Percentiles rank a stretch among this genome's conserved stretches.
These are phyloP conservation scores for Paraphoma chrysanthemicola DNA, from an alignment of 2,329 filamentous ascomycete genomes.

Conservation along the genomic window DNA sequence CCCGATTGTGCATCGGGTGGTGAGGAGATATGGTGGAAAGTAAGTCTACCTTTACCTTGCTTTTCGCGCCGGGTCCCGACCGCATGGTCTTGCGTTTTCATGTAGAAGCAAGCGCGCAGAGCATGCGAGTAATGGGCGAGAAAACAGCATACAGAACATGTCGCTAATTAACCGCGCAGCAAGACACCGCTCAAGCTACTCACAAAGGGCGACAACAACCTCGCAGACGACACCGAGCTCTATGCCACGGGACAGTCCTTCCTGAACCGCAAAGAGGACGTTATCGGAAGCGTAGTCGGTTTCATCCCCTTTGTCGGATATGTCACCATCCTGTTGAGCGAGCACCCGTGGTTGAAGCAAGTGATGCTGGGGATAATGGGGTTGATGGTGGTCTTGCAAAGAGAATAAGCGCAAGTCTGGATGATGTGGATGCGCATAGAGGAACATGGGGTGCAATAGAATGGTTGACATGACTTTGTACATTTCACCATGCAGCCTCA, in stretches of 20 bases:
- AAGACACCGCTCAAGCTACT: constrained; percentile 69
- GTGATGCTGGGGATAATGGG: constrained; percentile 96
- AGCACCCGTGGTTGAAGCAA: constrained; percentile 97
- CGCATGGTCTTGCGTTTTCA: too few species aligned
- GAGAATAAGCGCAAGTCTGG: constrained; percentile 66
- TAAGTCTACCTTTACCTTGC: constrained; percentile 42
- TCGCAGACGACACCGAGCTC: constrained; percentile 88
- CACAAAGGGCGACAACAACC: constrained; percentile 98
- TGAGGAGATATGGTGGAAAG: constrained; percentile 71
- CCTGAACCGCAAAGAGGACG: constrained; percentile 79
- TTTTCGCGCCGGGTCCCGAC: background rate
- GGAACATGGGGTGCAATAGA: background rate
- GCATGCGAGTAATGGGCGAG: background rate
- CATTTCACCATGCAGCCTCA: too few species aligned
- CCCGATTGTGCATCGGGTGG: constrained; percentile 92
- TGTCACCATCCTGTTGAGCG: constrained; percentile 92
- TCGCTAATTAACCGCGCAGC: constrained; percentile 40
- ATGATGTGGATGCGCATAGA: background rate
- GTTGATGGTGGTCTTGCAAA: constrained; percentile 86
- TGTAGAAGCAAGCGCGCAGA: too few species aligned
- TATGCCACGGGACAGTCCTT: constrained; percentile 89
- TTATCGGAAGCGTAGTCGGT: constrained; percentile 89
- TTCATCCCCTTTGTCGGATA: constrained; percentile 97
- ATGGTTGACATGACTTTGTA: too few species aligned
- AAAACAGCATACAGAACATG: background rate